Base-by-base conservation (phyloP, 73 alveolate genomes). In the Paramecium caudatum region DNA sequence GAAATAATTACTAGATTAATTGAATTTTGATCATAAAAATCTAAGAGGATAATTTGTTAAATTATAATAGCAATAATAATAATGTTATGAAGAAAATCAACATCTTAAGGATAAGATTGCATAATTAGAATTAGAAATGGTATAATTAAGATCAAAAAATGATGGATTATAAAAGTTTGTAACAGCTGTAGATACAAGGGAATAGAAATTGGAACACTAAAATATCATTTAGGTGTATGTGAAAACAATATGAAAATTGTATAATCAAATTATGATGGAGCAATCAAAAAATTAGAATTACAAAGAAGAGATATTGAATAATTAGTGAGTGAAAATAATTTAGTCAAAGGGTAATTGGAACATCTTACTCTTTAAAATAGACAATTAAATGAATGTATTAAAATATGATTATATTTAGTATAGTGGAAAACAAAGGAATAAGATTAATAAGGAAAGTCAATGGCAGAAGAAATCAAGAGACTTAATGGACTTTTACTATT, bases 121-220 rank as follows among this genome's bases (percentile, higher is more conserved):
- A 3, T 65, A 65, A 32, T 30, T 36, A 6, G 47, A 65, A 65
- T 33, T 65, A 33, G 83, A 65, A 15, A 65, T 65, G 1, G 83
- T 65, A 1, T 65, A 65, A 65, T 36, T 65, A 33, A 65, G 49
- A 65, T 65, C 47, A 16, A 65, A 43, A 15, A 65, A 65, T 65
- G 83, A 65, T 65, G 83, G 83, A 32, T 36, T 65, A n/a, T 65
- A 65, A 33, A 65, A 65, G 8, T 65, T 65, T 65, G 83, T 65
- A 12, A 65, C 83, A 25, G 47, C 83, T 1, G 83, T 65, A 25
- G 83, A 65, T 32, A 65, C 83, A 30, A 33, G 83, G 34, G 83
- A 65, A 32, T 33, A 33, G 83, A 65, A 65, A 33, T 65, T 13
- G 83, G 50, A 33, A 36, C 47, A 6, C 47, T 65, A 1, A 65